Base-by-base conservation (phyloP, 129 eudicot genomes). In the carrot (Daucus carota) region DNA sequence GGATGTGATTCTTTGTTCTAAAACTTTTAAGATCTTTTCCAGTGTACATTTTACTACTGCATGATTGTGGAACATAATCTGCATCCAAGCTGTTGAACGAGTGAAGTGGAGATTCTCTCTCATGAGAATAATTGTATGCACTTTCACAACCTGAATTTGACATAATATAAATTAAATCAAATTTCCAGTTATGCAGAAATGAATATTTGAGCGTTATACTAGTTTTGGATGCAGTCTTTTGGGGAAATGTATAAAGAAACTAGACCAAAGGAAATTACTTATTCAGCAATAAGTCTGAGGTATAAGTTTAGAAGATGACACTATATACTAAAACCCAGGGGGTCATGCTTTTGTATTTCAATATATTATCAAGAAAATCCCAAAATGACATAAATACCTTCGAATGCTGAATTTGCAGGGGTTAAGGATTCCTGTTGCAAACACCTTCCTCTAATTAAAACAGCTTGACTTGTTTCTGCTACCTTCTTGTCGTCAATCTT, bases 301-400 rank as follows among this genome's bases (percentile, higher is more conserved):
- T 40, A 8, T 57, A n/a, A 57, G 20, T 31, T 33, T 17, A 67
- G 8, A 2, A 57, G 31, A 9, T 9, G 65, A 24, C 31, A 57
- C 65, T 57, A 20, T 12, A 57, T n/a, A 8, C 65, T 45, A 45
- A 45, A 45, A 14, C 18, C 65, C 12, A 1, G 65, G 15, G 9
- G 11, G 31, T 57, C 65, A 57, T n/a, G 29, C 15, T 57, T 57
- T 57, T 11, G 15, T 57, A 57, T 9, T 71, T 36, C 26, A 29
- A 75, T n/a, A 57, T 13, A 59, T 57, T 24, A 40, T 54, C 16
- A 75, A 75, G 70, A 38, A 18, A 20, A 43, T 8, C 72, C 32
- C 8, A 73, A 28, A 76, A 16, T n/a, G 12, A 7, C 28, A 22
- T 31, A 42, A 12, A 68, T 86, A 86, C 90, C 88, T 84, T 83